Base-by-base conservation (phyloP, 768 basidiomycete species). In the Kwoniella shandongensis region DNA sequence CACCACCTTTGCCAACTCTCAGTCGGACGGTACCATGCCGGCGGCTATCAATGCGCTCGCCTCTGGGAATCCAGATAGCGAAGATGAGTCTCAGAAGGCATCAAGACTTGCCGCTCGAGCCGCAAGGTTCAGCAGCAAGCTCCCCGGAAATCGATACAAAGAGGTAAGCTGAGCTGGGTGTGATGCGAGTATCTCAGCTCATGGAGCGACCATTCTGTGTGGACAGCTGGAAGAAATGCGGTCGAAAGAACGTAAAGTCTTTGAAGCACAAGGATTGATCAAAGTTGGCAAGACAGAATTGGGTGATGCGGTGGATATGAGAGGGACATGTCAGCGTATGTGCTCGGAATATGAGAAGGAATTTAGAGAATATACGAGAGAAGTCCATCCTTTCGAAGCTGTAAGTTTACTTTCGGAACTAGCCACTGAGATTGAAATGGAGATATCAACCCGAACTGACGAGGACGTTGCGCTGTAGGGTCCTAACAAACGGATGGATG, bases 321-420 rank as follows among this genome's bases (percentile, higher is more conserved):
- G 89, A 13, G 93, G 93, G 22, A 93, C 91, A 1, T 98, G 94
- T 70, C 78, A 81, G 79, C 87, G 89, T 59, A 96, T 97, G 91
- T 97, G 93, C 72, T 92, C 93, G 2, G 84, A 88, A 39, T 96
- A 90, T 69, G 94, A 98, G 76, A 82, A 89, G 25, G 92, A 94
- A 74, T 82, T 91, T 62, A 82, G 94, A 35, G 91, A 97, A 74
- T 83, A 86, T 59, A 89, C 92, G 73, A 88, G 89, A 73, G 89
- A 91, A 65, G 81, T 97, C 1, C 87, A 88, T 49, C 68, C 59
- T 22, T 58, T 66, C 35, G 70, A 72, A 53, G 54, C 52, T 46
- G 64, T 65, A 38, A 30, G 62, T 48, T 40, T 7, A 40, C 54
- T 77, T 87, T 87, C 17, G 86, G 86, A 11, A 89, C 88, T n/a